Evolutionary conservation across 2,329 filamentous ascomycete genomes (phyloP), one percentile per base, ranked within the genome.

Genomic region (Colletotrichum cuscutae): DNA sequence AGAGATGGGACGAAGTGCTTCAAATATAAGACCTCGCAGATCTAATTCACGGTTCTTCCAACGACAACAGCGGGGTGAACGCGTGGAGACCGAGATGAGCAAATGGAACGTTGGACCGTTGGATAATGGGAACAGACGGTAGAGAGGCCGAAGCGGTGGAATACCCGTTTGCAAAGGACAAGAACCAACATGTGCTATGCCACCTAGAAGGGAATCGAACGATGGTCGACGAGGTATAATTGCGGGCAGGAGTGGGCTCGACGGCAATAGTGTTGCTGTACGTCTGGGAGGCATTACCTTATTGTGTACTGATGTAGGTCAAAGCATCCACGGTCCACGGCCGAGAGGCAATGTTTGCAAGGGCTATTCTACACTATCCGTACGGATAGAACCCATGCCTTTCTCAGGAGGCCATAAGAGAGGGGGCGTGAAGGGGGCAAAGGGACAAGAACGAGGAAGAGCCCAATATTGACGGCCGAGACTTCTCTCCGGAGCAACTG

Each of bases 61-160:
- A 57, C 42, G 30, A 13, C 35, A 24, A 12, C 13, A 61, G 52
- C 69, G 69, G 65, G 59, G 53, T 46, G 58, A 58, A 26, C 53
- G 37, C 64, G 69, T 63, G 58, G 69, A 63, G 58, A 68, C 37
- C 57, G 37, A 68, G 58, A 72, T 58, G 69, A 64, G 53, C 24
- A 68, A 49, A 72, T 68, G 65, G 65, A 64, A 64, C 65, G 59
- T 42, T 72, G 28, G 59, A 24, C 42, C 37, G 32, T 35, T 58
- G 28, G 37, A 58, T 28, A 22, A 30, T 53, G 49, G 57, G 9
- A 57, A 22, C 15, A 57, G 22, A 37, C 59, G 49, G 52, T 9
- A 64, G 53, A 24, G 12, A 30, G 53, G 37, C 67, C 61, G 54
- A 59, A 26, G n/a, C 30, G 42, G 65, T 69, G 30, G 65, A n/a